These are phyloP conservation scores for Heterobasidion occidentale DNA, from an alignment of 1,284 basidiomycete species.

Conservation along the genomic window DNA sequence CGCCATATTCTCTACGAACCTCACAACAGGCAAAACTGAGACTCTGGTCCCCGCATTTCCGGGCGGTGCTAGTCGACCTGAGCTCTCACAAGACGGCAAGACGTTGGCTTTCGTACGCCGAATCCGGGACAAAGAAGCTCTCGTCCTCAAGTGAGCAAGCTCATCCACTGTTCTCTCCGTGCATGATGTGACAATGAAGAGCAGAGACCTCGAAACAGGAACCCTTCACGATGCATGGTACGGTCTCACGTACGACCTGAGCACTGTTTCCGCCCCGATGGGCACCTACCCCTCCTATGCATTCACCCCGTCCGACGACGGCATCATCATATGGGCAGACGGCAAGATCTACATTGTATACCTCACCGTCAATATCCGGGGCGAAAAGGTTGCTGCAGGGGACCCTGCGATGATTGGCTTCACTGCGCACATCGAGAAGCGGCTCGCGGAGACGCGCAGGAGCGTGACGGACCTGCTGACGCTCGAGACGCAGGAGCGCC, in stretches of 20 bases:
- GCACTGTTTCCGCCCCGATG: constrained; percentile 59
- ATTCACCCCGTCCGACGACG: constrained; percentile 53
- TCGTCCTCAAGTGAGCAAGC: constrained; percentile 55
- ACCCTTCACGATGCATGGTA: constrained; percentile 60
- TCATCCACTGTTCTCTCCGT: background rate
- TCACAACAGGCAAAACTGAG: constrained; percentile 45
- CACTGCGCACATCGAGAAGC: constrained; percentile 52
- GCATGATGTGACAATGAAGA: background rate
- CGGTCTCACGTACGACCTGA: constrained; percentile 58
- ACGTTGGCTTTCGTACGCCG: constrained; percentile 69
- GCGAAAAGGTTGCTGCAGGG: constrained; percentile 38
- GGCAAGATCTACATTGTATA: constrained; percentile 61
- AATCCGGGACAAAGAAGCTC: constrained; percentile 61
- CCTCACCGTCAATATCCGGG: constrained; percentile 35
- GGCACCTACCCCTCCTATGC: constrained; percentile 70
- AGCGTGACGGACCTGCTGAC: constrained; percentile 38
- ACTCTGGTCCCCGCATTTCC: constrained; percentile 47
- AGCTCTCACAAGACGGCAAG: constrained; percentile 57
- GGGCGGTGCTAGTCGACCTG: constrained; percentile 65
- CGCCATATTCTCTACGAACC: constrained; percentile 53
- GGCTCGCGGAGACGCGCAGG: constrained; percentile 49
- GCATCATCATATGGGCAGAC: constrained; percentile 64
- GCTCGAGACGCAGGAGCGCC: constrained; percentile 39
- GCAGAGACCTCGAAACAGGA: constrained; percentile 58
- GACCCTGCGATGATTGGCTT: constrained; percentile 46